A percentile compares a stretch with the other conserved stretches of the same genome.
These are phyloP conservation scores for Acorus calamus DNA, from an alignment of 106 monocot species.

Conservation along the genomic window DNA sequence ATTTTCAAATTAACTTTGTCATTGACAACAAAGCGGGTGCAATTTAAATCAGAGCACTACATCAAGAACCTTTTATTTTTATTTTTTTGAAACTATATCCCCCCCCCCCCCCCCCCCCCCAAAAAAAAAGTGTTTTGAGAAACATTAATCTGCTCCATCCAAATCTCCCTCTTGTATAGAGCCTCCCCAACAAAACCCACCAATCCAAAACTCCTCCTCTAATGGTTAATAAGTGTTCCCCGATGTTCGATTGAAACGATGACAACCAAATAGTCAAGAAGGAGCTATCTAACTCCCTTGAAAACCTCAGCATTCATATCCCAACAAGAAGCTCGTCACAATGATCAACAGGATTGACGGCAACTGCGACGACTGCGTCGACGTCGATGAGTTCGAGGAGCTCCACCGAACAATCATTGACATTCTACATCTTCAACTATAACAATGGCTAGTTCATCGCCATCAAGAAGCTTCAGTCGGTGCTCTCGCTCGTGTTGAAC, in stretches of 20 bases:
- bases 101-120: no score
- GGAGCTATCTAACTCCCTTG: conserved; percentile 24
- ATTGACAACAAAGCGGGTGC: no score
- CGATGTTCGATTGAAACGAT: conserved; percentile 28
- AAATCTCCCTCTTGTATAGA: no score
- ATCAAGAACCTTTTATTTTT: no score
- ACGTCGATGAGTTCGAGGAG: conserved; percentile 21
- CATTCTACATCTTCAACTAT: conserved; percentile 50
- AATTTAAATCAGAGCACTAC: no score
- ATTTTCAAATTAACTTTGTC: no score
- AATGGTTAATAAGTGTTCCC: no score
- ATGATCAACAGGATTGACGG: conserved; percentile 27
- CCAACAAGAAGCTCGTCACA: conserved; percentile 16
- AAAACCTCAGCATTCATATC: conserved; percentile 25
- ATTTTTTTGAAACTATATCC: no score
- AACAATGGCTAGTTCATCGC: conserved; percentile 47
- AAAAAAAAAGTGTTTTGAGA: no score
- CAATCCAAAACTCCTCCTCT: no score
- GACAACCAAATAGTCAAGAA: conserved; percentile 21
- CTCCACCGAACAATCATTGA: conserved; percentile 29
- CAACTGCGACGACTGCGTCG: conserved; percentile 17
- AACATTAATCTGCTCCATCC: no score
- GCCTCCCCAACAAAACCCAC: no score
- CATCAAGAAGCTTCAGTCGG: conserved; percentile 34
- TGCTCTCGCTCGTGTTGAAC: conserved; percentile 30